These are phyloP conservation scores for Pyronema domesticum DNA, from an alignment of 495 filamentous ascomycete species.

Conservation along the genomic window DNA sequence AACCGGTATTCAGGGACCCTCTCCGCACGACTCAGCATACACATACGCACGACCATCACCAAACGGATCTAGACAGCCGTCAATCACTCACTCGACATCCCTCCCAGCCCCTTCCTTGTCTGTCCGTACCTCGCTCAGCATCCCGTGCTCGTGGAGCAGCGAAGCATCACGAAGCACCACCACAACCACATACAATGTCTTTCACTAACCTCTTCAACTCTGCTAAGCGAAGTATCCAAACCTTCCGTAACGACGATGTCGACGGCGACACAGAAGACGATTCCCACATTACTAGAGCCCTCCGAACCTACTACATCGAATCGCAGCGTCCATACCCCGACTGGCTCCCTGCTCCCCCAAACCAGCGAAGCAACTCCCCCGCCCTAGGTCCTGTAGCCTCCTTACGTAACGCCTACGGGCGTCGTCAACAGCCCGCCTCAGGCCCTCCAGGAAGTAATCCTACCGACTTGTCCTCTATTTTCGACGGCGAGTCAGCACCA, in stretches of 20 bases:
- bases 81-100: too few species aligned
- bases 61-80: too few species aligned
- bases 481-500: constrained; percentile 26
- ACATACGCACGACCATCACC: too few species aligned
- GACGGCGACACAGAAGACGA: constrained; percentile 91
- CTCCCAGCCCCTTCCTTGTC: too few species aligned
- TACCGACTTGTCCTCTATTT: too few species aligned
- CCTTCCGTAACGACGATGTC: constrained; percentile 35
- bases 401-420: constrained; percentile 35
- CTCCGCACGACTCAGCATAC: too few species aligned
- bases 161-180: background rate
- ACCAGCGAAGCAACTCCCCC: constrained; percentile 33
- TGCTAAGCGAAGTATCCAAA: constrained; percentile 23
- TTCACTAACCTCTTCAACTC: constrained; percentile 24
- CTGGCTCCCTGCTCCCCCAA: constrained; percentile 56
- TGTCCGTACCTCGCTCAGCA: too few species aligned
- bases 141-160: too few species aligned
- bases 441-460: background rate
- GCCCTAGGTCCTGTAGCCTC: constrained; percentile 34
- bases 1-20: too few species aligned
- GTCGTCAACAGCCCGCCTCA: constrained; percentile 21
- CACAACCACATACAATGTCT: constrained; percentile 8
- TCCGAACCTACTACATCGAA: constrained; percentile 88
- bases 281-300: constrained; percentile 82
- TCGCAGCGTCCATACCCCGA: constrained; percentile 52